Conservation (phyloP, 139 green algal genomes). For the Chlorella sp. region DNA sequence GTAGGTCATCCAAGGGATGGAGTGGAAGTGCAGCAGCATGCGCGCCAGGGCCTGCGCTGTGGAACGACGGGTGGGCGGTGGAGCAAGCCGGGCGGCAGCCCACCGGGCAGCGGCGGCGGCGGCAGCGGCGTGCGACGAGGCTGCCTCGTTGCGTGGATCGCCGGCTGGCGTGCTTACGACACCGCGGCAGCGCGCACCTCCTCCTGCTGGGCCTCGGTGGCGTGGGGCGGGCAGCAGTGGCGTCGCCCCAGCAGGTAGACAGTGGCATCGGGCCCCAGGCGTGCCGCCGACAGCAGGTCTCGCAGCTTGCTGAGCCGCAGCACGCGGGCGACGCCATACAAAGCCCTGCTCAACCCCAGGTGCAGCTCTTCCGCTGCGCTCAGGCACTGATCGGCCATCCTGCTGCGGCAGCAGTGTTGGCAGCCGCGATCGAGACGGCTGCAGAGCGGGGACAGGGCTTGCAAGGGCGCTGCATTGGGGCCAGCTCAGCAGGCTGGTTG, state of each 20-base stretch:
- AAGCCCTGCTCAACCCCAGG: conserved; percentile 45
- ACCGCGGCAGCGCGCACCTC: conserved; percentile 1
- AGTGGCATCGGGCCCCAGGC: not conserved
- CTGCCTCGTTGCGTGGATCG: too few relatives aligned
- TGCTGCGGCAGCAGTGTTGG: too few relatives aligned
- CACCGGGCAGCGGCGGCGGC: not conserved
- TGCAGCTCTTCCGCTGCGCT: conserved; percentile 9
- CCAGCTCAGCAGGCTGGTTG: too few relatives aligned
- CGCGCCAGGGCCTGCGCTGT: conserved; percentile 27
- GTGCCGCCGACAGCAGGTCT: conserved; percentile 51
- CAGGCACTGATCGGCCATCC: conserved; percentile 23
- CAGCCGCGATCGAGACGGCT: too few relatives aligned
- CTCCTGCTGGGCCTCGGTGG: not conserved
- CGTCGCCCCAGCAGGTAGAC: conserved; percentile 35
- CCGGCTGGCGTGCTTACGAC: too few relatives aligned
- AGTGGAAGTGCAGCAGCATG: conserved; percentile 46
- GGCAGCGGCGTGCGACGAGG: too few relatives aligned
- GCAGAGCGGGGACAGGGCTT: too few relatives aligned
- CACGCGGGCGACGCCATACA: conserved; percentile 59
- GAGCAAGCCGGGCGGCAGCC: not conserved
- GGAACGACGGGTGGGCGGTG: not conserved
- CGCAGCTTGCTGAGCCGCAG: conserved; percentile 68
- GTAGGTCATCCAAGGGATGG: conserved; percentile 48
- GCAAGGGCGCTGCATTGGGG: too few relatives aligned
- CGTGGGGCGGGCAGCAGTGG: not conserved